Conservation (phyloP, 306 rosid species). For the Castanospermum australe region DNA sequence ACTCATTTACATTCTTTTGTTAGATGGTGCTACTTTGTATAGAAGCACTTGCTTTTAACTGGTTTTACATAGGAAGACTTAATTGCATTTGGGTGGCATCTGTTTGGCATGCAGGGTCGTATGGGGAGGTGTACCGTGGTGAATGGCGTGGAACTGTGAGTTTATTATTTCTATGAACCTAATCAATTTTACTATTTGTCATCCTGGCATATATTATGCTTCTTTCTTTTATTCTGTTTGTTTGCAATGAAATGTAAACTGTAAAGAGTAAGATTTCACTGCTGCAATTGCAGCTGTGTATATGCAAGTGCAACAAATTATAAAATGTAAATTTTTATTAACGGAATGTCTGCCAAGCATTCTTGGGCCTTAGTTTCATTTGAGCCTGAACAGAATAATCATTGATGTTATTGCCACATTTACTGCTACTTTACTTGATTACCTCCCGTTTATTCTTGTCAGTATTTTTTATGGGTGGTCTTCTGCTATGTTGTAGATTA, state of each 20-base stretch:
- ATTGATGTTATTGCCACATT: not conserved
- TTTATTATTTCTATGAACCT: constrained; percentile 33
- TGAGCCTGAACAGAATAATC: not conserved
- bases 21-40: not conserved
- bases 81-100: constrained; percentile 28
- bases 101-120: constrained; percentile 71
- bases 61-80: constrained; percentile 12
- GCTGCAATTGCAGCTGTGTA: constrained; percentile 8
- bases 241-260: not conserved
- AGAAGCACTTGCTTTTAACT: not conserved
- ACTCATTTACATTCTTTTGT: constrained; percentile 27
- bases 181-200: constrained; percentile 10
- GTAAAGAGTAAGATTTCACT: not conserved
- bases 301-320: not conserved
- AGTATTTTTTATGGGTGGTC: not conserved
- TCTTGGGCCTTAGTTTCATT: not conserved
- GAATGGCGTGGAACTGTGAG: constrained; percentile 99
- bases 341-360: not conserved
- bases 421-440: not conserved
- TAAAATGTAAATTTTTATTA: not conserved
- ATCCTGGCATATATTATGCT: not conserved
- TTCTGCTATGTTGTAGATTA: constrained; percentile 20
- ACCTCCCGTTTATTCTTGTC: not conserved
- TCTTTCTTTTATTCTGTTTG: not conserved
- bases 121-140: constrained; percentile 96